Evolutionary conservation across 306 rosid species (phyloP), one percentile per base, ranked within the genome.

Genomic region (Quercus berberidifolia): DNA sequence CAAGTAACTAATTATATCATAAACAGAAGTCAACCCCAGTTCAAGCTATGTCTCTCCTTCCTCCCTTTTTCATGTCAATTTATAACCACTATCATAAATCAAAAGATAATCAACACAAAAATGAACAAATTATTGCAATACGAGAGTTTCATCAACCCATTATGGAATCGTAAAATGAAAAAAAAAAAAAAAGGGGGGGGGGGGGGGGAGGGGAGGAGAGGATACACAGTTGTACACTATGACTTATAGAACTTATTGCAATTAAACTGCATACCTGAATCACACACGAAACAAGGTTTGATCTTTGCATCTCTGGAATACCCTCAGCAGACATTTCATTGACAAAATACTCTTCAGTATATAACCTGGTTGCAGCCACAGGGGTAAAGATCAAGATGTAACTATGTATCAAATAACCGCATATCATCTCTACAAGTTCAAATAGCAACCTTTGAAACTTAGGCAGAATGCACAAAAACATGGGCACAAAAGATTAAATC

Each of bases 251-350:
- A 75, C 84, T 57, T 20, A 67, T 54, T 70, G 30, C 35, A 74
- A 26, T 14, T 76, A 71, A 74, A 70, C 56, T 26, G 77, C 85
- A 41, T 77, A 91, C 98, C 90, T 90, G 99, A 82, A 94, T 94
- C 26, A 92, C 89, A 70, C 97, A 91, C 79, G 97, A 91, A 80
- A 91, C 99, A 73, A 92, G 96, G 85, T 91, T 94, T 80, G 97
- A 94, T 82, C 99, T 86, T 78, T 94, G 99, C 76, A 94, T 94
- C 88, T 94, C 99, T 28, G 97, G 97, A 87, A 90, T 92, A 76
- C 93, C 99, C 89, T 89, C 95, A 30, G 84, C 79, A 73, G 91
- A 74, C 97, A 94, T 92, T 74, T 91, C 90, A 19, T 87, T 91
- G 52, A 82, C 78, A 85, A 90, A 94, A 86, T 90, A 94, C 74